Conservation (phyloP, 2,329 filamentous ascomycete genomes). For the Onygenales sp. region DNA sequence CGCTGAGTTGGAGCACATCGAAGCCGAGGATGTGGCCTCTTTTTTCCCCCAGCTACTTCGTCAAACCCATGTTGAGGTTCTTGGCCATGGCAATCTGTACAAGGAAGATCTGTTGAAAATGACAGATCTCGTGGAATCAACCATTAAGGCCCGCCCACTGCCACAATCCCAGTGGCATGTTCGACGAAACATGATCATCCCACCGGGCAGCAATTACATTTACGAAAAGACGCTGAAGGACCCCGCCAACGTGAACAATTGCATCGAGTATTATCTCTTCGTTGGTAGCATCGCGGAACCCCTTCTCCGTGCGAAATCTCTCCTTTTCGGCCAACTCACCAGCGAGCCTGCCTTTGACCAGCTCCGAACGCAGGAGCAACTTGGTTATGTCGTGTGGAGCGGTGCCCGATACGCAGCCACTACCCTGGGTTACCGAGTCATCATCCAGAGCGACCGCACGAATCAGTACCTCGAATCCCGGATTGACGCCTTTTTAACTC, state of each 20-base stretch:
- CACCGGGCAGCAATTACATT: constrained; percentile 70
- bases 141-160: constrained; percentile 62
- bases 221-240: constrained; percentile 76
- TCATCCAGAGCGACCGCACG: constrained; percentile 86
- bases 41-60: constrained; percentile 74
- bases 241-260: constrained; percentile 80
- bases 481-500: constrained; percentile 72
- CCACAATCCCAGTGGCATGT: constrained; percentile 73
- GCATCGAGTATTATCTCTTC: constrained; percentile 68
- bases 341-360: constrained; percentile 93
- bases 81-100: constrained; percentile 87
- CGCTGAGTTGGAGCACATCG: constrained; percentile 65
- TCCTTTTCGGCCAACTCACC: constrained; percentile 80
- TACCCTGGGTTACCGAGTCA: constrained; percentile 74
- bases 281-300: constrained; percentile 61
- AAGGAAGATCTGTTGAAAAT: constrained; percentile 85
- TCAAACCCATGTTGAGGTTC: constrained; percentile 78
- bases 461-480: constrained; percentile 75
- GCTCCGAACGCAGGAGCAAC: constrained; percentile 89
- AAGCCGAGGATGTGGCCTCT: constrained; percentile 60
- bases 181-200: constrained; percentile 65
- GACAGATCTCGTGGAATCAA: constrained; percentile 71
- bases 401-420: constrained; percentile 63
- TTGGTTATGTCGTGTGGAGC: constrained; percentile 93
- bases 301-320: constrained; percentile 61